A percentile compares a stretch with the other conserved stretches of the same genome.
phyloP scores from a whole-genome alignment of 768 basidiomycete species.

The Termitomyces heimii region DNA sequence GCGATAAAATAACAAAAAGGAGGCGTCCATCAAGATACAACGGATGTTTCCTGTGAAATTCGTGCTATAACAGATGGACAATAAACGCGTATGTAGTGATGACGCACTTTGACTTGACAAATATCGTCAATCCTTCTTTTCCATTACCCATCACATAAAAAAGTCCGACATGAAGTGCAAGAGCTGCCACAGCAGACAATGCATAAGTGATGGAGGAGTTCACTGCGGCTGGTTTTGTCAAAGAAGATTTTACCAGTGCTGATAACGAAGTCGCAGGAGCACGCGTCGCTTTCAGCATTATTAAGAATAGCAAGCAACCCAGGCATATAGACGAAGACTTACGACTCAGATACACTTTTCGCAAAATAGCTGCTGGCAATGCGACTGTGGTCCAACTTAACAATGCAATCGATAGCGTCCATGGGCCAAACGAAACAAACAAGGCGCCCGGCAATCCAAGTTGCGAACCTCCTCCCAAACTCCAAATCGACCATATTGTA shows the following conservation, averaged over 20 bases:
- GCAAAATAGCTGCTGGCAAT: slow-evolving; percentile 49
- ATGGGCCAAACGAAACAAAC: slow-evolving; percentile 34
- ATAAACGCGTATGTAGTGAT: not conserved
- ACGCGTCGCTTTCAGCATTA: slow-evolving; percentile 31
- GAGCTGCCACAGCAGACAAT: slow-evolving; percentile 37
- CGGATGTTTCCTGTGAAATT: slow-evolving; percentile 55
- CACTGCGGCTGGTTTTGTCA: slow-evolving; percentile 40
- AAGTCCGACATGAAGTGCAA: slow-evolving; percentile 37
- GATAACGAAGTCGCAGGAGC: slow-evolving; percentile 48
- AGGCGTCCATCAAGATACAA: slow-evolving; percentile 67
- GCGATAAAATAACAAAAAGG: slow-evolving; percentile 52
- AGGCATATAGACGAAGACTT: slow-evolving; percentile 18
- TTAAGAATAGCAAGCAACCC: not conserved
- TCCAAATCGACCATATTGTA: slow-evolving; percentile 38
- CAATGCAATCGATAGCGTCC: slow-evolving; percentile 34
- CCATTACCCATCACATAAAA: slow-evolving; percentile 19
- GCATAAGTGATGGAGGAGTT: slow-evolving; percentile 41
- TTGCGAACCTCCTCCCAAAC: slow-evolving; percentile 26
- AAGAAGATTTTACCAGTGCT: slow-evolving; percentile 35
- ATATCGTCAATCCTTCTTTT: slow-evolving; percentile 36
- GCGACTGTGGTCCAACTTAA: slow-evolving; percentile 46
- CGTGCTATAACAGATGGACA: slow-evolving; percentile 1
- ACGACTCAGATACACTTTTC: slow-evolving; percentile 60
- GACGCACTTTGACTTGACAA: slow-evolving; percentile 62
- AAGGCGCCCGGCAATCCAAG: slow-evolving; percentile 25